Percentiles rank a stretch among this genome's conserved stretches.
These are phyloP conservation scores for Ailanthus altissimus DNA, from an alignment of 345 rosid genomes.

Conservation along the genomic window DNA sequence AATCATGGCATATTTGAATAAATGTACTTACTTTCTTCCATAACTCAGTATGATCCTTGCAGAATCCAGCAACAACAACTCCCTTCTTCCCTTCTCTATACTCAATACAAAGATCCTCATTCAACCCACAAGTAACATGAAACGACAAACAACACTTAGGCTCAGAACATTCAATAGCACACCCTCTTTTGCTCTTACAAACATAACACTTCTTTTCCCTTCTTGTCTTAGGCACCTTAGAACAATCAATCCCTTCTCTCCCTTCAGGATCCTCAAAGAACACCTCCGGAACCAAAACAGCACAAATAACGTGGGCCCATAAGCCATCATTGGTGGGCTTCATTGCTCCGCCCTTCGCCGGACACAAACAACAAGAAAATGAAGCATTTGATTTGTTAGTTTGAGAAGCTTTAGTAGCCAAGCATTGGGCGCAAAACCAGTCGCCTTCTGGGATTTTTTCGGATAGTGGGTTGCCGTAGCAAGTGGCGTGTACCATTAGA, in stretches of 20 bases:
- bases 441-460: slow-evolving; percentile 78
- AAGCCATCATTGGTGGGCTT: slow-evolving; percentile 54
- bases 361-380: slow-evolving; percentile 67
- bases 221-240: slow-evolving; percentile 59
- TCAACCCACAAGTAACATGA: slow-evolving; percentile 86
- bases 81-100: slow-evolving; percentile 65
- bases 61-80: slow-evolving; percentile 84
- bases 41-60: slow-evolving; percentile 65
- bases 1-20: background rate
- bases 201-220: slow-evolving; percentile 65
- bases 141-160: slow-evolving; percentile 65
- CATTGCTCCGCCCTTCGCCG: slow-evolving; percentile 59
- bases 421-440: slow-evolving; percentile 73
- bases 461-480: slow-evolving; percentile 80
- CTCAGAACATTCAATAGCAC: slow-evolving; percentile 87
- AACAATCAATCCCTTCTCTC: slow-evolving; percentile 71
- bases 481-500: slow-evolving; percentile 85
- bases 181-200: slow-evolving; percentile 61
- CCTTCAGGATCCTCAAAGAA: slow-evolving; percentile 86
- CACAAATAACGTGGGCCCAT: slow-evolving; percentile 88
- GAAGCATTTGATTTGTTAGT: background rate
- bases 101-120: slow-evolving; percentile 74
- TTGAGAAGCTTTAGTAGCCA: slow-evolving; percentile 20
- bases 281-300: slow-evolving; percentile 81
- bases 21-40: slow-evolving; percentile 71